These are phyloP conservation scores for Lanmaoa pseudosensibilis DNA, from an alignment of 768 basidiomycete species.

Conservation along the genomic window DNA sequence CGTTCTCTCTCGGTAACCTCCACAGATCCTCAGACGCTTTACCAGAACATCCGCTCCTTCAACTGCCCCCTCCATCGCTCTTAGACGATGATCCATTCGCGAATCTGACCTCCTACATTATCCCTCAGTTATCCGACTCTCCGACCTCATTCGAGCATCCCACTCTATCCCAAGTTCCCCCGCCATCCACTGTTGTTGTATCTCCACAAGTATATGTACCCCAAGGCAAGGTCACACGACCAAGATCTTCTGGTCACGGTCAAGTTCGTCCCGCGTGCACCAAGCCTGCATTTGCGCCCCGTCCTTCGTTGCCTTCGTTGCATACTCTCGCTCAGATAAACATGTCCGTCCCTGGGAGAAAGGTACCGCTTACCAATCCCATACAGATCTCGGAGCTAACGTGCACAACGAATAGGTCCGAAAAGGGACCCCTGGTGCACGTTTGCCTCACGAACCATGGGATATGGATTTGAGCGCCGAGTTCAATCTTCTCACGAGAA, in stretches of 20 bases:
- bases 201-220: constrained; percentile 11
- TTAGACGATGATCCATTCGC: constrained; percentile 79
- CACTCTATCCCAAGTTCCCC: constrained; percentile 8
- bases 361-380: constrained; percentile 29
- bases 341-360: constrained; percentile 33
- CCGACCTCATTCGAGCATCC: background rate
- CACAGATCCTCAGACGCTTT: background rate
- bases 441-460: constrained; percentile 45
- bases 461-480: constrained; percentile 26
- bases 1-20: constrained; percentile 10
- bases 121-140: background rate
- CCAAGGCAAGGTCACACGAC: constrained; percentile 20
- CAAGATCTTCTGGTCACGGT: constrained; percentile 35
- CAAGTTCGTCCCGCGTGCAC: constrained; percentile 43
- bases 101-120: constrained; percentile 39
- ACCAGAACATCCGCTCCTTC: background rate
- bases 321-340: constrained; percentile 39
- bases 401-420: constrained; percentile 30
- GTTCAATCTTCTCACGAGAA: constrained; percentile 6
- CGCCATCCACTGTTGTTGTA: constrained; percentile 14
- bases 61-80: constrained; percentile 25
- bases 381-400: background rate
- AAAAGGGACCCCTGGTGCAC: constrained; percentile 44
- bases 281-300: constrained; percentile 39
- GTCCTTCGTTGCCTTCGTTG: constrained; percentile 46